Evolutionary conservation across 305 asterid genomes (phyloP).

Genomic region (Rubia peregrina): DNA sequence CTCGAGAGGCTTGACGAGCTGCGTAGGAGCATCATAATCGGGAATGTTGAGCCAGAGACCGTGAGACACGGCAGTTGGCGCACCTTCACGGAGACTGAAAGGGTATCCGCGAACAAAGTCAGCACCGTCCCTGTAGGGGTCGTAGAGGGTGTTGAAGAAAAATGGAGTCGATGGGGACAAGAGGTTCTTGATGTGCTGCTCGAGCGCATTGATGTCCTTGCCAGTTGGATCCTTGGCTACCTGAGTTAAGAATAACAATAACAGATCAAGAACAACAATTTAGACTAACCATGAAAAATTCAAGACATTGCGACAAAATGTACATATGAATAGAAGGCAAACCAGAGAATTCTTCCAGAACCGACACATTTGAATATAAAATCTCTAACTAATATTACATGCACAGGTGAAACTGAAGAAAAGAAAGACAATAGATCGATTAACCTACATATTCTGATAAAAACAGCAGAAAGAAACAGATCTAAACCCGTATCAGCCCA

Average conservation of each 20-base stretch:
- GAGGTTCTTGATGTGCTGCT: conserved; percentile 71
- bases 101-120: conserved; percentile 83
- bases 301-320: neutral
- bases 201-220: conserved; percentile 69
- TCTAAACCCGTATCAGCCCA: neutral
- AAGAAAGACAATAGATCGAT: neutral
- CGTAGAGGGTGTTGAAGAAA: conserved; percentile 75
- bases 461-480: conserved; percentile 8
- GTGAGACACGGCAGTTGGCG: conserved; percentile 62
- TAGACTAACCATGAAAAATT: too few relatives aligned
- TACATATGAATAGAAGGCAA: too few relatives aligned
- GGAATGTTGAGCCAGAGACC: conserved; percentile 90
- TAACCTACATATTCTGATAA: neutral
- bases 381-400: neutral
- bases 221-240: conserved; percentile 75
- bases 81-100: conserved; percentile 85
- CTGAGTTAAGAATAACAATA: conserved; percentile 24
- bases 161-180: conserved; percentile 64
- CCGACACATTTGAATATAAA: neutral
- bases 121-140: conserved; percentile 64
- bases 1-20: conserved; percentile 79
- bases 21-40: conserved; percentile 80
- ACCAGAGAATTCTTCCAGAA: neutral
- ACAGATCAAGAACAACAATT: neutral
- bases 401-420: neutral